Base-by-base conservation (phyloP, 225 moss, liverwort and hornwort species). In the Polytrichum commune region DNA sequence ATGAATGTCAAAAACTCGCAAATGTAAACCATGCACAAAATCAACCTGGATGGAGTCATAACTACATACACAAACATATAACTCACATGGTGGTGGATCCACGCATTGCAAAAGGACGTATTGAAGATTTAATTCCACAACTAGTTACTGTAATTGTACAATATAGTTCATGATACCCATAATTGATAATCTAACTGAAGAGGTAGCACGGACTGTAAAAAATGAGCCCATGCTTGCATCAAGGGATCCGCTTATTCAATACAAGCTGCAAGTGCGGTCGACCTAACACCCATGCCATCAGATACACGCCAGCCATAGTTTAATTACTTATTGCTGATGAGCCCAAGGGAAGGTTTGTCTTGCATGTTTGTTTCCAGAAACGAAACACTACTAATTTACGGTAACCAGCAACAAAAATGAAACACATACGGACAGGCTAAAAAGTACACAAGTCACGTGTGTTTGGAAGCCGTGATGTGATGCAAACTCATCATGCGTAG, bases 401-500 rank as follows among this genome's bases (percentile, higher is more conserved):
- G 46, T 16, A 16, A 46, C 46, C 46, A 46, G 46, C 46, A 46
- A 46, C 46, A 46, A 58, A 58, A 58, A 58, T 58, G 58, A 58
- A 58, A 58, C 24, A 58, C 46, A 46, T 46, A 46, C 46, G 7
- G 22, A 58, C 58, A 58, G 22, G 24, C 20, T 22, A 58, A n/a
- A 58, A 58, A 58, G 58, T 58, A 24, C 58, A 58, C 58, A 22
- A 24, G 20, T n/a, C 58, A 58, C 9, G 2, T 58, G 58, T 58
- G 58, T 20, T 24, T 20, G 24, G 58, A 19, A 20, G 58, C 20
- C 6, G 58, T 20, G 3, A 58, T 24, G 58, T 6, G 19, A 26
- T 22, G 66, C 35, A 67, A 27, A 29, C 62, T 29, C 74, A 4
- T 72, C 19, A 84, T 61, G 80, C 53, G 8, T 76, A 80, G 16